Base-by-base conservation (phyloP, 495 filamentous ascomycete genomes). In the Penicillium egyptiacum region DNA sequence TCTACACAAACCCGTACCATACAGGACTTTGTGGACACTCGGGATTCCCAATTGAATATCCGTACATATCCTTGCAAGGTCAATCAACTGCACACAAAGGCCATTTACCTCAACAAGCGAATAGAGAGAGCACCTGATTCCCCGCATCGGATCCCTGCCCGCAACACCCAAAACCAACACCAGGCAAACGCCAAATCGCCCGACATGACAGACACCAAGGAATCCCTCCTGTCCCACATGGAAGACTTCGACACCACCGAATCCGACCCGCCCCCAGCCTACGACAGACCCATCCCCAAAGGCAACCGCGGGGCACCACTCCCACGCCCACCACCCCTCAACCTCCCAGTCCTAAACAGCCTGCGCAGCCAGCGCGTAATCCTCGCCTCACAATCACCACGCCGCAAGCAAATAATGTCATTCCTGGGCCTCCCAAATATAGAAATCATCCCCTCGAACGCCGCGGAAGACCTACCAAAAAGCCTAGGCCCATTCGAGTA, bases 311-410 rank as follows among this genome's bases (percentile, higher is more conserved):
- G 59, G 20, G 56, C 67, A 39, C 67, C 71, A n/a, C 73, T 72
- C 33, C 77, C 72, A 17, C 80, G 80, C 17, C 75, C 75, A 44
- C 90, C 90, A 19, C 82, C 84, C 4, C 83, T 98, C 54, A 70
- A 87, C 61, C 82, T 98, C 4, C 92, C 95, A 8, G 82, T 88
- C 50, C 78, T 98, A 23, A 83, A 82, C 53, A 72, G 79, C 66
- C 82, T 98, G 48, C 81, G 85, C 61, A 79, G 75, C 41, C 88
- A 87, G 68, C 81, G 93, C 55, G 81, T 93, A 9, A 88, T 98
- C 62, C 86, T 98, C 10, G 94, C 94, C 59, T 96, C 90, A 2
- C 81, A 86, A 42, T 96, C 91, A 1, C 94, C 95, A 0, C 81
- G 94, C 14, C 82, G 95, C 23, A 87, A 85, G 61, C 86, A 88